Conservation (phyloP, 768 basidiomycete genomes). For the Melanogaster broomeanus region DNA sequence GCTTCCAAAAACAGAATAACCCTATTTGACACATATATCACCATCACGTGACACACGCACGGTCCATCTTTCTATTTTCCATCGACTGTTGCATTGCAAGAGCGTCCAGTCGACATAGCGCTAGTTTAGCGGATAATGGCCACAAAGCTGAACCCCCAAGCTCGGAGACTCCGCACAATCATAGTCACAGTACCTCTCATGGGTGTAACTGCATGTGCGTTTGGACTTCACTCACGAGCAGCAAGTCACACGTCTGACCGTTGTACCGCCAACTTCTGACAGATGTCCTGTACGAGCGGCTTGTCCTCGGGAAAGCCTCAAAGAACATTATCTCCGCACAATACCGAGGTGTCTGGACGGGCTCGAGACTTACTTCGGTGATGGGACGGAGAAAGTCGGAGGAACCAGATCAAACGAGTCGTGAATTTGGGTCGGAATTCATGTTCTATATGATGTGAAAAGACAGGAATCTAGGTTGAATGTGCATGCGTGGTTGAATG, state of each 20-base stretch:
- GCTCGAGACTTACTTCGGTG: conserved; percentile 8
- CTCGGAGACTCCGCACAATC: conserved; percentile 49
- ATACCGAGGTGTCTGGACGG: conserved; percentile 5
- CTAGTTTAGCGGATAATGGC: conserved; percentile 17
- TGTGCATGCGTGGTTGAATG: conserved; percentile 5
- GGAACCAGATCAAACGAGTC: conserved; percentile 2
- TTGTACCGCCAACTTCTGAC: background rate
- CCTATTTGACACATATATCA: conserved; percentile 1
- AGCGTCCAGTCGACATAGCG: no score
- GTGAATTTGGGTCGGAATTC: conserved; percentile 4
- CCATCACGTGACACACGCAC: conserved; percentile 21
- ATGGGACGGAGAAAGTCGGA: conserved; percentile 20
- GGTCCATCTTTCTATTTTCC: conserved; percentile 15
- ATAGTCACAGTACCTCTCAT: conserved; percentile 68
- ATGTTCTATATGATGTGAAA: conserved; percentile 11
- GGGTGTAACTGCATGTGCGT: conserved; percentile 61
- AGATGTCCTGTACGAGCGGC: conserved; percentile 71
- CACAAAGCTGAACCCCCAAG: conserved; percentile 43
- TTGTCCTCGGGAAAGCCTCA: conserved; percentile 54
- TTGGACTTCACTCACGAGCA: background rate
- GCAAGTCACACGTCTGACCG: conserved; percentile 9
- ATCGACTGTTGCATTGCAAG: no score
- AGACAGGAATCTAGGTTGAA: conserved; percentile 30
- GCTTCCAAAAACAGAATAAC: background rate
- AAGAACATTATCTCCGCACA: conserved; percentile 31